Base-by-base conservation (phyloP, 1,284 basidiomycete species). In the Leccinum subfulvum region DNA sequence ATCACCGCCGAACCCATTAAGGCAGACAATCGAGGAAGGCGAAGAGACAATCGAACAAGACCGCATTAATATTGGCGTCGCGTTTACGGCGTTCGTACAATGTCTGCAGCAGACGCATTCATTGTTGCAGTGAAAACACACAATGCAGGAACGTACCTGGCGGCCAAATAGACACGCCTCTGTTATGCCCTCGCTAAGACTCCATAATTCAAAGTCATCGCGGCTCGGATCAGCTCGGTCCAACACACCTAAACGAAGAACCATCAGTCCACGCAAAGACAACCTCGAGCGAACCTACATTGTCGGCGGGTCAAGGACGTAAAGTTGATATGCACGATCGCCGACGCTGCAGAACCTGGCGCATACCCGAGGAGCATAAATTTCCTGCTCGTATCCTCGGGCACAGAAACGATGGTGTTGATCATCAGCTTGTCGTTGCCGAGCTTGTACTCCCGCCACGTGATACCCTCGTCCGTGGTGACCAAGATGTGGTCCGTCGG, bases 141-240 rank as follows among this genome's bases (percentile, higher is more conserved):
- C 30, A 30, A 58, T 11, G 56, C 11, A 49, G 35, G 33, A 23
- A 5, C 0, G 55, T 60, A 92, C 92, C 82, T 91, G 89, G 65
- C 91, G 84, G 30, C 95, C 95, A 70, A 97, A 98, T 16, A 74
- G 62, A 62, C 73, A 98, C 74, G 77, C 92, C 94, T 61, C 80
- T 78, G 74, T 94, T 91, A 95, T 85, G 59, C 88, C 86, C 71
- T 95, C 90, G 63, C 91, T 91, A 0, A 95, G 95, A 74, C 91
- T 94, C 95, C 95, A 97, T 3, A 96, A 77, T 75, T 97, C 95
- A 73, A 97, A 98, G 76, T 98, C 95, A 71, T 97, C 95, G 55
- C 88, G 79, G 35, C 82, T 83, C 4, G 94, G 89, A 71, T 97
- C 79, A 1, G 92, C 83, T 4, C 84, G 61, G 67, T 85, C 84